These are phyloP conservation scores for Incumbomyces delicatus DNA, from an alignment of 2,329 filamentous ascomycete genomes.

Conservation along the genomic window DNA sequence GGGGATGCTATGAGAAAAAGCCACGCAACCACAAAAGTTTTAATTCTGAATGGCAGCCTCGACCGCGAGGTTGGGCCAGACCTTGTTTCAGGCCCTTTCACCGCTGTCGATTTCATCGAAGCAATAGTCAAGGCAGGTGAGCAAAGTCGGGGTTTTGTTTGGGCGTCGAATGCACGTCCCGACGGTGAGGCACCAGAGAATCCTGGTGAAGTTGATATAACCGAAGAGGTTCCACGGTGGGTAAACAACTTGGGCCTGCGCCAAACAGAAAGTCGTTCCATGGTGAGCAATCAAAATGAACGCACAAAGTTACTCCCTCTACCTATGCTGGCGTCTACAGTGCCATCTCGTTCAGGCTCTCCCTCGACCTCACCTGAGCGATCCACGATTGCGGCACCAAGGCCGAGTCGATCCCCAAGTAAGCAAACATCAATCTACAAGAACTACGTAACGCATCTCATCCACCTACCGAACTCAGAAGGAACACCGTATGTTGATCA, in stretches of 20 bases:
- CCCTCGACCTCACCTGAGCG: background rate
- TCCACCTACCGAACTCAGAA: conserved; percentile 17
- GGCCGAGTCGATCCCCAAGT: background rate
- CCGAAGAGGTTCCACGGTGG: background rate
- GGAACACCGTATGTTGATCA: conserved; percentile 18
- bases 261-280: too few relatives aligned
- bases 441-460: conserved; percentile 20
- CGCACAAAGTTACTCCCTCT: background rate
- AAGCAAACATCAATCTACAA: conserved; percentile 15
- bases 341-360: background rate
- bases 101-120: conserved; percentile 69
- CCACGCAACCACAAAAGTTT: conserved; percentile 53
- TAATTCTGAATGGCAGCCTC: conserved; percentile 72
- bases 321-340: conserved; percentile 1
- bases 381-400: background rate
- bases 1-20: conserved; percentile 52
- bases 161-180: conserved; percentile 7
- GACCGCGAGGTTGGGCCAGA: conserved; percentile 79
- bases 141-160: conserved; percentile 49
- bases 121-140: conserved; percentile 67
- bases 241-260: too few relatives aligned
- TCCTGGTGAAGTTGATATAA: background rate
- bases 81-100: conserved; percentile 36
- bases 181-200: background rate
- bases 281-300: background rate